Conservation (phyloP, 345 rosid genomes). For the Bruguiera sexangula region DNA sequence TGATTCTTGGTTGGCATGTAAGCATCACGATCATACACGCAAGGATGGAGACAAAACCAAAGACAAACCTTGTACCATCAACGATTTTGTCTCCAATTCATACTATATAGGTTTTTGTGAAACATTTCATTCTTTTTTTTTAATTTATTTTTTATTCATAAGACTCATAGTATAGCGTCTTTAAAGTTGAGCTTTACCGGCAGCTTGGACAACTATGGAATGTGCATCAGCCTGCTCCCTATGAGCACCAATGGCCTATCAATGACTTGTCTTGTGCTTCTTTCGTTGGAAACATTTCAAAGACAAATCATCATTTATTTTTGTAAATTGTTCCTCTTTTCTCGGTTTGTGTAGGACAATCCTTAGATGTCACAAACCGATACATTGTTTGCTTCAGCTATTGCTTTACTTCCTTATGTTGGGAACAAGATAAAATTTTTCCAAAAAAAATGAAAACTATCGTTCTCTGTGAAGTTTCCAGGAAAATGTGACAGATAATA, state of each 20-base stretch:
- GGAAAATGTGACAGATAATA: constrained; percentile 8
- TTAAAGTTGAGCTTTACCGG: constrained; percentile 16
- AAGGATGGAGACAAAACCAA: constrained; percentile 20
- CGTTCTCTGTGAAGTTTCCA: constrained; percentile 30
- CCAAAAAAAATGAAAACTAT: background rate
- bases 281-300: constrained; percentile 12
- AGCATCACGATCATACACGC: constrained; percentile 21
- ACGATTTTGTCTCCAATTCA: constrained; percentile 15
- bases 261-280: constrained; percentile 8
- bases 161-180: background rate
- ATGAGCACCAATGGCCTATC: constrained; percentile 6
- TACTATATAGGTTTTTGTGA: background rate
- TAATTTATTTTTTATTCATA: background rate
- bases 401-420: background rate
- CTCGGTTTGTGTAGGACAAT: background rate
- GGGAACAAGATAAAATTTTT: constrained; percentile 6
- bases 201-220: constrained; percentile 11
- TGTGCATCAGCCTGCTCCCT: constrained; percentile 29
- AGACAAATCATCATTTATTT: constrained; percentile 2
- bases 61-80: constrained; percentile 24
- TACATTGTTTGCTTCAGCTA: too few relatives aligned
- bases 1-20: constrained; percentile 28
- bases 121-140: background rate
- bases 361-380: too few relatives aligned
- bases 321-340: background rate